These are phyloP conservation scores for Lachancea fermentati DNA, from an alignment of 805 yeast species.

Conservation along the genomic window DNA sequence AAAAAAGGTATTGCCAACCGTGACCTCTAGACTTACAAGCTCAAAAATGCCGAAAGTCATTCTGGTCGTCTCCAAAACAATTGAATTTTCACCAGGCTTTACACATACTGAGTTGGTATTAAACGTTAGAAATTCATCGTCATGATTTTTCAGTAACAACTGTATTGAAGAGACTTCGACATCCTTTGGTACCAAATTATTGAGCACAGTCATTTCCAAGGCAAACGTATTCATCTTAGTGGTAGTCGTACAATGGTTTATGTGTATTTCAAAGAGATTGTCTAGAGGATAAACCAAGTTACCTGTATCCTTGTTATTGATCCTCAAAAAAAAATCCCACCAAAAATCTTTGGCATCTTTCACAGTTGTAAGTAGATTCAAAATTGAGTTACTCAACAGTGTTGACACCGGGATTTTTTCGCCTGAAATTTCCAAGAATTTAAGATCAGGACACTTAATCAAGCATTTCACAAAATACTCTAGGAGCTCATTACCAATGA, in stretches of 20 bases:
- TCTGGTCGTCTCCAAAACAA: slow-evolving; percentile 15
- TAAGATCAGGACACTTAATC: slow-evolving; percentile 25
- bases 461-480: slow-evolving; percentile 67
- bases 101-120: slow-evolving; percentile 8
- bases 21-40: slow-evolving; percentile 19
- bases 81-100: slow-evolving; percentile 6
- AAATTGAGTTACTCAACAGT: slow-evolving; percentile 27
- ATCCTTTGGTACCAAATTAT: slow-evolving; percentile 15
- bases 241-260: slow-evolving; percentile 8
- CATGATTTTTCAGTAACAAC: slow-evolving; percentile 15
- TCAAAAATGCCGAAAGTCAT: slow-evolving; percentile 23
- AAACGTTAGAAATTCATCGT: slow-evolving; percentile 16
- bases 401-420: slow-evolving; percentile 23
- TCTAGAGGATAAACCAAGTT: slow-evolving; percentile 24
- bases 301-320: slow-evolving; percentile 10
- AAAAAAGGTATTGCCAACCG: slow-evolving; percentile 25
- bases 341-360: slow-evolving; percentile 15
- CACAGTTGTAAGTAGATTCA: slow-evolving; percentile 24
- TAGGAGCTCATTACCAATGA: slow-evolving; percentile 59
- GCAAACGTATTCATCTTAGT: slow-evolving; percentile 18
- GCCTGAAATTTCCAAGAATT: slow-evolving; percentile 18
- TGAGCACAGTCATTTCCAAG: slow-evolving; percentile 15
- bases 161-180: slow-evolving; percentile 16
- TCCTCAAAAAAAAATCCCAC: slow-evolving; percentile 26
- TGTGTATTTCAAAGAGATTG: slow-evolving; percentile 17